Evolutionary conservation across 2,329 filamentous ascomycete species (phyloP), one percentile per base, ranked within the genome.

Genomic region (Podosphaera xanthii): DNA sequence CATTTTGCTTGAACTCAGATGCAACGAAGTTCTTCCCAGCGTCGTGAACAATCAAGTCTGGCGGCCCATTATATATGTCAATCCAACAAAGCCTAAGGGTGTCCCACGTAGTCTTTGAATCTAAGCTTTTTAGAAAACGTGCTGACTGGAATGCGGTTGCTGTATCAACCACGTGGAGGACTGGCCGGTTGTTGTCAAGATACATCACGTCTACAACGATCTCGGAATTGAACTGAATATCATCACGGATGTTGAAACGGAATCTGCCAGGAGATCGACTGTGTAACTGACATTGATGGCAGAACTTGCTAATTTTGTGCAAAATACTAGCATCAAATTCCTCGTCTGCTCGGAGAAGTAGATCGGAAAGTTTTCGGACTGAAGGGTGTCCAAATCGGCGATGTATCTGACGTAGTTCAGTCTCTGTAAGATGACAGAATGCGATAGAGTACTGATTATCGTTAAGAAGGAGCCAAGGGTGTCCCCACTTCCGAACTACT

Each of bases 21-120:
- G 34, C 56, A 4, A 57, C 36, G 42, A 61, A 61, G 36, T 59
- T 61, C n/a, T 38, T 54, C 14, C 53, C 60, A 44, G 44, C 31
- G 22, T 58, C 44, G n/a, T 55, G 53, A 22, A 36, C 33, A 14
- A 58, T 49, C 12, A 30, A 3, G 31, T 60, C 56, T 2, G 54
- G 53, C 1, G 59, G 58, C 1, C 58, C 48, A 2, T 56, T 33
- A 38, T 61, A 61, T 1, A 40, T 57, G 34, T 61, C 44, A 6
- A 60, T 60, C 57, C 50, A 61, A 34, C 42, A 60, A 2, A 31
- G 34, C 1, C 60, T n/a, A 42, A 61, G 33, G 2, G 33, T 49
- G 35, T 61, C 54, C 46, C 54, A 61, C 8, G 48, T 54, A 42
- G 57, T 33, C 22, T 53, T 48, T 33, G 46, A 30, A 30, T 4